phyloP scores from a whole-genome alignment of 257 asterid species.

The Scutellaria barbata region DNA sequence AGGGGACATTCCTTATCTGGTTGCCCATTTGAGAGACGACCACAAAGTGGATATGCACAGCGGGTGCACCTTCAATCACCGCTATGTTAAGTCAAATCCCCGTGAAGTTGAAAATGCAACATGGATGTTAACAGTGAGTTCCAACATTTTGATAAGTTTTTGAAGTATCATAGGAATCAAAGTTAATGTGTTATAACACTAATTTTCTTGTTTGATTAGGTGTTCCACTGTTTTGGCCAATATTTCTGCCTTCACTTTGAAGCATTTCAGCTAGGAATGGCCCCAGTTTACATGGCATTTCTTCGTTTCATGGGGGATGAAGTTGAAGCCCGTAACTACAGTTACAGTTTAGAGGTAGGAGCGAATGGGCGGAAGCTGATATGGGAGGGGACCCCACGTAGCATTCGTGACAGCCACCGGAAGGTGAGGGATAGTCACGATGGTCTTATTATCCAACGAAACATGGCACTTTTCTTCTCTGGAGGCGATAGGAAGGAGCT shows the following conservation, averaged over 20 bases:
- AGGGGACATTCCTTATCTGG: constrained; percentile 81
- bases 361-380: constrained; percentile 72
- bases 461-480: constrained; percentile 81
- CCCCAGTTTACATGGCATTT: constrained; percentile 84
- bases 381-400: constrained; percentile 87
- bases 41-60: constrained; percentile 96
- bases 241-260: constrained; percentile 84
- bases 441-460: constrained; percentile 76
- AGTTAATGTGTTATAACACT: background rate
- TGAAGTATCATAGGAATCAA: background rate
- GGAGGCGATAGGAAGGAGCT: constrained; percentile 87
- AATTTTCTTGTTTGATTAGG: constrained; percentile 42
- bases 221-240: constrained; percentile 79
- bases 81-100: constrained; percentile 89
- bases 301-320: constrained; percentile 88
- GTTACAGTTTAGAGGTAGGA: constrained; percentile 84
- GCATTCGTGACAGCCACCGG: constrained; percentile 85
- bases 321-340: constrained; percentile 69
- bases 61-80: constrained; percentile 87
- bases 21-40: constrained; percentile 79
- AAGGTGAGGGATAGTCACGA: constrained; percentile 86
- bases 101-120: constrained; percentile 95
- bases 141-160: background rate
- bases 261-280: constrained; percentile 81
- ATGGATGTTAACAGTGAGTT: constrained; percentile 90